Base-by-base conservation (phyloP, 2,329 filamentous ascomycete genomes). In the Bisporella sp. region DNA sequence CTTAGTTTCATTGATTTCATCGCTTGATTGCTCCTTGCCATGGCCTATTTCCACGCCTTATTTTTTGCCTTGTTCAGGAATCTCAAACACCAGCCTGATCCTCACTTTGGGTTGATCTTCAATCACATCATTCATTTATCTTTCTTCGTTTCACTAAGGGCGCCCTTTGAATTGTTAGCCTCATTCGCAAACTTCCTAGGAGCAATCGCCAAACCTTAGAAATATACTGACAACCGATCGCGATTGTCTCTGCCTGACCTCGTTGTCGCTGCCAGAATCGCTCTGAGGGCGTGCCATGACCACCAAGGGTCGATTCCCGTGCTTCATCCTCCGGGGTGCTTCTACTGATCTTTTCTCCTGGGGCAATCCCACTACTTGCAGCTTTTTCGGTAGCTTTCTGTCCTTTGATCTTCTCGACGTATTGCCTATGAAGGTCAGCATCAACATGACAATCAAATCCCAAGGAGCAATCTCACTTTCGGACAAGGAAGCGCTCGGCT, bases 401-500 rank as follows among this genome's bases (percentile, higher is more conserved):
- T 1, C 79, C 82, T 9, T 90, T 68, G 29, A 79, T 86, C 62
- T 91, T 85, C 53, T 89, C 80, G 2, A 97, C 76, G 46, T 61
- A 65, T 59, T 62, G 57, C 47, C 63, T 64, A 30, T 4, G 29
- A 35, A 11, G 9, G n/a, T 55, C 47, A 59, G 52, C 30, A 8
- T 5, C 39, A 37, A n/a, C 4, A 28, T 11, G 45, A 42, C 21
- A 21, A 21, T 21, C 21, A 21, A 21, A 21, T 21, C 21, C 21
- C 21, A 21, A 21, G 21, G 21, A 21, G 21, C 21, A 21, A 21
- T 90, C 82, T 57, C 79, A 81, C 71, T 89, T 92, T 56, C 92
- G 82, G 64, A 93, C 82, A 45, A 85, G 68, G 68, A 85, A 97
- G 28, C 89, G 79, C 65, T 96, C 88, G 4, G 82, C 82, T 11